Evolutionary conservation across 108 stramenopile genomes (phyloP).

Genomic region (Skeletonema tropicum): DNA sequence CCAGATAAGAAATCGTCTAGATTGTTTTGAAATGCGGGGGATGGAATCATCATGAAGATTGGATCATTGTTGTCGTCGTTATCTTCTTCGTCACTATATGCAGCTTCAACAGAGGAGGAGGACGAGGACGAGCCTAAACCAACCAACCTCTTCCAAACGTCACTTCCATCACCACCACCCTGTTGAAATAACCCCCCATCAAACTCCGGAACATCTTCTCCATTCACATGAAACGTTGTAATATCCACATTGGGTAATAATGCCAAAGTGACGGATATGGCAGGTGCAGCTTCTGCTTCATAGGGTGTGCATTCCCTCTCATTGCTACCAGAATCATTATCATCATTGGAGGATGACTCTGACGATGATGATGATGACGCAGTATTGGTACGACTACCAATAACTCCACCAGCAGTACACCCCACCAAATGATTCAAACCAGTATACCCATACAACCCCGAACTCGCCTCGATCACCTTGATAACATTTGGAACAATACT

Average conservation of each 20-base stretch:
- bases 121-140: conserved; percentile 39
- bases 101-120: conserved; percentile 1
- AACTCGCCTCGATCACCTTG: conserved; percentile 50
- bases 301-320: conserved; percentile 35
- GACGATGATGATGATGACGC: background rate
- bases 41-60: conserved; percentile 68
- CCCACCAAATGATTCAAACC: conserved; percentile 67
- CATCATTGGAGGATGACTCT: background rate
- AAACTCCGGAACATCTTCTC: conserved; percentile 73
- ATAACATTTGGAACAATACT: conserved; percentile 42
- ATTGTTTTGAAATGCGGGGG: conserved; percentile 76
- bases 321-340: no score
- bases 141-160: conserved; percentile 37
- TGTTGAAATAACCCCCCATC: conserved; percentile 25
- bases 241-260: conserved; percentile 73
- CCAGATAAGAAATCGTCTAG: conserved; percentile 72
- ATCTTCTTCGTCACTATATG: conserved; percentile 21
- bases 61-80: conserved; percentile 32
- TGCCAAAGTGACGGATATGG: conserved; percentile 62
- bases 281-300: conserved; percentile 77
- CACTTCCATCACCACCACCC: conserved; percentile 15
- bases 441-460: conserved; percentile 27
- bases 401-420: conserved; percentile 72
- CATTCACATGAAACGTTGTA: conserved; percentile 64
- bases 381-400: conserved; percentile 47